Base-by-base conservation (phyloP, 768 basidiomycete species). In the Polyporus arcularius region DNA sequence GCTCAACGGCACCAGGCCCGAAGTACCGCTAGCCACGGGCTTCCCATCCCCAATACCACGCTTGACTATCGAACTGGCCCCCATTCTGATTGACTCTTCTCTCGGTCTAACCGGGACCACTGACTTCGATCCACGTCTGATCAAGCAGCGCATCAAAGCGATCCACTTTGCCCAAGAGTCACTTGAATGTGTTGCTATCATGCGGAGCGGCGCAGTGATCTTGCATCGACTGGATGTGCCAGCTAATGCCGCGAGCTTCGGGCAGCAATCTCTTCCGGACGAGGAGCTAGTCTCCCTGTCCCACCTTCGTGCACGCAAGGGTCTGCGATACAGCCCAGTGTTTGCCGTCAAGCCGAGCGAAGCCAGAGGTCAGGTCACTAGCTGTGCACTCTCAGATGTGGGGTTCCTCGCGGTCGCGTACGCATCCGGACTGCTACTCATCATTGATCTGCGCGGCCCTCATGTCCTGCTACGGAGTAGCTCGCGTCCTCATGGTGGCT, bases 391-490 rank as follows among this genome's bases (percentile, higher is more conserved):
- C 12, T 87, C 87, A 11, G 87, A 93, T 69, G 82, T 43, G 93
- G 92, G 91, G 4, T 93, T 96, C 72, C 72, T 93, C 46, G 91
- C 93, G 2, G 79, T 87, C 3, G 85, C 88, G 3, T 92, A 89
- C 70, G 69, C 72, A 5, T 81, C 83, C 50, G 86, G 85, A 1
- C 76, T 81, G 2, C 57, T 96, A 21, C 74, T 82, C 38, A 75
- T 94, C 35, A 70, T 94, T 16, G 89, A 95, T 68, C 79, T 94
- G 80, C 81, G 91, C 26, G 88, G 85, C 1, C 92, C 92, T 1
- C 80, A 80, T 12, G 75, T 94, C 11, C 80, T 94, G 11, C 74
- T 89, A 1, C 79, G 85, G 30, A 78, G 78, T 65, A 68, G 64
- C 15, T 68, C 72, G 77, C 70, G 56, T 77, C 76, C 73, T 26